Conservation (phyloP, 495 filamentous ascomycete genomes). For the Xylaria intraflava region DNA sequence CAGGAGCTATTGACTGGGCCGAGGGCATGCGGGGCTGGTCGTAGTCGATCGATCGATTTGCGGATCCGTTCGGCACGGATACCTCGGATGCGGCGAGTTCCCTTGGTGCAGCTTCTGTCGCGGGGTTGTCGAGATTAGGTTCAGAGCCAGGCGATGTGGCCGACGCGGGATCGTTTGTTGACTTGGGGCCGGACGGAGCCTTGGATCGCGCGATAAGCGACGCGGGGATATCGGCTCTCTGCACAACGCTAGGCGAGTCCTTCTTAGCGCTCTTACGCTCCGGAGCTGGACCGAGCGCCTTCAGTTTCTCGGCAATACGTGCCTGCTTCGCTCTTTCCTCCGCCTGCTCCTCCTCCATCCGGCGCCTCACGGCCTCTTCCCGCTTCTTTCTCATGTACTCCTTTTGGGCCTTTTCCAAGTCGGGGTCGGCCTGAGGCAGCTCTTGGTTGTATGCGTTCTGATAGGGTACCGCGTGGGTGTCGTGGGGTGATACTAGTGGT, state of each 20-base stretch:
- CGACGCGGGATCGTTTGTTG: neutral
- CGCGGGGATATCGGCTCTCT: slow-evolving; percentile 33
- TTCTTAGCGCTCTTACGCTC: slow-evolving; percentile 53
- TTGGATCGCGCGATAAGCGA: slow-evolving; percentile 1
- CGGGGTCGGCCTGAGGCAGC: slow-evolving; percentile 46
- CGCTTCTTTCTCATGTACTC: slow-evolving; percentile 78
- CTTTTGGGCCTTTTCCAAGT: slow-evolving; percentile 59
- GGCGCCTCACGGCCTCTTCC: slow-evolving; percentile 68
- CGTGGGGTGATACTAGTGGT: slow-evolving; percentile 43
- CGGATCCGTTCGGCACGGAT: slow-evolving; percentile 6
- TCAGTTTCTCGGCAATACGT: slow-evolving; percentile 77
- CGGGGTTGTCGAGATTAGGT: neutral
- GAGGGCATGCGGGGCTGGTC: slow-evolving; percentile 10
- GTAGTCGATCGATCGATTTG: slow-evolving; percentile 7
- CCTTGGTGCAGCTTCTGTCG: slow-evolving; percentile 22
- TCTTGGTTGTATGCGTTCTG: slow-evolving; percentile 30
- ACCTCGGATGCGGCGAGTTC: neutral
- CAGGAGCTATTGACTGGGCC: slow-evolving; percentile 4
- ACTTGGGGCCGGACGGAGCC: neutral
- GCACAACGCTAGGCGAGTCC: slow-evolving; percentile 27
- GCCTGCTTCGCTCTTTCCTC: slow-evolving; percentile 76
- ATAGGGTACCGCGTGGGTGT: slow-evolving; percentile 40
- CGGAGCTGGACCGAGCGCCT: slow-evolving; percentile 63
- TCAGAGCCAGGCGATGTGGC: slow-evolving; percentile 18
- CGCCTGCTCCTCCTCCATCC: slow-evolving; percentile 70